Percentiles rank a stretch among this genome's conserved stretches.
Evolutionary conservation across 2,329 filamentous ascomycete species (phyloP).

Genomic region (Fusarium solani-melongenae): DNA sequence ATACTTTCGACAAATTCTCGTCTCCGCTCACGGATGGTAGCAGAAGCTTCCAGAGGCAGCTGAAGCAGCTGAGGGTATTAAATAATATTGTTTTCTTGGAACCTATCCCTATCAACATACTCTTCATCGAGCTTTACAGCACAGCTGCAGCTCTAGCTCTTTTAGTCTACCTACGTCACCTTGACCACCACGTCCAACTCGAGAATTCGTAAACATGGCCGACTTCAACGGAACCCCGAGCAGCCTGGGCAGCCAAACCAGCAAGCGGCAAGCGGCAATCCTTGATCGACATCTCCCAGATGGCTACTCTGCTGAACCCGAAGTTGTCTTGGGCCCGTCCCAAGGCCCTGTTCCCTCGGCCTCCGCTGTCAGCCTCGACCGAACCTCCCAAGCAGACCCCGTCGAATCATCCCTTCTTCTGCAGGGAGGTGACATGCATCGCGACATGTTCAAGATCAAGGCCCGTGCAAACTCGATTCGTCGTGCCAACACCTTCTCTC

Average conservation of each 20-base stretch:
- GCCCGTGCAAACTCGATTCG: conserved; percentile 62
- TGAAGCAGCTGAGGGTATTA: conserved; percentile 18
- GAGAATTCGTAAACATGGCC: conserved; percentile 39
- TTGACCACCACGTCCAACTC: conserved; percentile 4
- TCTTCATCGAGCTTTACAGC: conserved; percentile 6
- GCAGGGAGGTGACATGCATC: conserved; percentile 82
- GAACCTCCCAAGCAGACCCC: conserved; percentile 52
- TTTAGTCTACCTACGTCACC: conserved; percentile 26
- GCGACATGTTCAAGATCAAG: conserved; percentile 80
- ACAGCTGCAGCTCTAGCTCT: neutral
- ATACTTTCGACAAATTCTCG: neutral
- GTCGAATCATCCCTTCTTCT: conserved; percentile 73
- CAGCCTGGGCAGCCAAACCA: conserved; percentile 43
- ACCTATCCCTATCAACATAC: neutral
- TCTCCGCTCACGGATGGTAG: conserved; percentile 13
- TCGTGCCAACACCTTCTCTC: conserved; percentile 76
- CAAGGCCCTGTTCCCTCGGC: conserved; percentile 23
- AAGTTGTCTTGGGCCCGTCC: conserved; percentile 45
- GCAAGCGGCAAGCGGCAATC: conserved; percentile 49
- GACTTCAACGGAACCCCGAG: conserved; percentile 41
- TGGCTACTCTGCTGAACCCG: conserved; percentile 53
- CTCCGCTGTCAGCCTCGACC: conserved; percentile 27
- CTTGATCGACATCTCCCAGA: conserved; percentile 53
- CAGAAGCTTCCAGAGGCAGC: conserved; percentile 25
- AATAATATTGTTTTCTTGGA: conserved; percentile 14